Evolutionary conservation across 805 yeast species (phyloP).

Genomic region (Candida maesae): DNA sequence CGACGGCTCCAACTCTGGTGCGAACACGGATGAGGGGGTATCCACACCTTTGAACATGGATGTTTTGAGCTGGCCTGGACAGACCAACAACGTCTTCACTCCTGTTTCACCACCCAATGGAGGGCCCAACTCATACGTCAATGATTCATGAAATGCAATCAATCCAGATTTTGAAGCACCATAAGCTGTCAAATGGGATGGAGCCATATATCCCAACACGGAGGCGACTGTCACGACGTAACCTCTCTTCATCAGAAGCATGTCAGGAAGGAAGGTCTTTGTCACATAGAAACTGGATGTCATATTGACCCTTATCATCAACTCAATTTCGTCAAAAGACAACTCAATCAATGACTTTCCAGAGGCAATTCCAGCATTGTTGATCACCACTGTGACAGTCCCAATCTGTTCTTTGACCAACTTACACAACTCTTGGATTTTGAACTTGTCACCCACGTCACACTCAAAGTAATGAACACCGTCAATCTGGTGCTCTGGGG

Average conservation of each 20-base stretch:
- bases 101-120: constrained; percentile 39
- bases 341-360: constrained; percentile 56
- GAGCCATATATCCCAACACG: constrained; percentile 79
- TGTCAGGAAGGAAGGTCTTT: constrained; percentile 68
- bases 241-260: constrained; percentile 62
- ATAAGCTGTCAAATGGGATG: constrained; percentile 71
- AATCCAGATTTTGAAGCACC: constrained; percentile 91
- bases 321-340: constrained; percentile 54
- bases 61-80: constrained; percentile 87
- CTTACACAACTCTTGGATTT: constrained; percentile 39
- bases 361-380: constrained; percentile 78
- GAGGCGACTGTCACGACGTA: constrained; percentile 80
- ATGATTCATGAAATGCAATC: constrained; percentile 78
- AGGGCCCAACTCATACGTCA: constrained; percentile 64
- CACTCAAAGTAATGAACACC: constrained; percentile 58
- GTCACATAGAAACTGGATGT: constrained; percentile 66
- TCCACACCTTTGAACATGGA: constrained; percentile 65
- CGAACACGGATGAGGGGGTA: constrained; percentile 72
- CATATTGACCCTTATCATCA: constrained; percentile 62
- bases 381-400: constrained; percentile 61
- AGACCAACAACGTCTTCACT: constrained; percentile 68
- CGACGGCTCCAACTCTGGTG: constrained; percentile 75
- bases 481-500: constrained; percentile 25
- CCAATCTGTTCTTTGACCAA: constrained; percentile 50
- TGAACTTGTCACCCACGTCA: constrained; percentile 57